Evolutionary conservation across 2,329 filamentous ascomycete species (phyloP).

Genomic region (Penicillium thymicola): DNA sequence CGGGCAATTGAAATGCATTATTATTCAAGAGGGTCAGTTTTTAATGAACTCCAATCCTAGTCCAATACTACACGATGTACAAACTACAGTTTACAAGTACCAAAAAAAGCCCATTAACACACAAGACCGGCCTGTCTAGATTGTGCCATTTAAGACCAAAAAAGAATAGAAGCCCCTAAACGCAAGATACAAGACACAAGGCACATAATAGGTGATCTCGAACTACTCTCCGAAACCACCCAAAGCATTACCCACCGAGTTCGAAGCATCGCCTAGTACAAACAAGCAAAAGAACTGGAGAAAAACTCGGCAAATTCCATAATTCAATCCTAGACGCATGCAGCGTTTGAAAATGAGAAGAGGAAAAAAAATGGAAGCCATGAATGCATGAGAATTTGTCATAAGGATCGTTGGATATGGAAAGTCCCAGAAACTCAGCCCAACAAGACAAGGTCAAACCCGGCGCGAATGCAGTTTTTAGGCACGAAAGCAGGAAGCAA

Average conservation of each 20-base stretch:
- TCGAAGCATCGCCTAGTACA: background rate
- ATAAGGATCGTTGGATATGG: conserved; percentile 40
- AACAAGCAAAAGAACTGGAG: background rate
- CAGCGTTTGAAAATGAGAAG: conserved; percentile 9
- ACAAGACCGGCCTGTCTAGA: conserved; percentile 23
- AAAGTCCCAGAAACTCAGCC: conserved; percentile 29
- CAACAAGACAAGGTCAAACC: conserved; percentile 17
- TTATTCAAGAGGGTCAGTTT: background rate
- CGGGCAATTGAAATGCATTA: conserved; percentile 2
- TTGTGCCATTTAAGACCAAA: conserved; percentile 23
- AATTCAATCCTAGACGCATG: conserved; percentile 2
- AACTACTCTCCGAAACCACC: background rate
- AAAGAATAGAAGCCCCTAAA: conserved; percentile 12
- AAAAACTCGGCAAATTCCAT: conserved; percentile 1
- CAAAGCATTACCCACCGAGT: background rate
- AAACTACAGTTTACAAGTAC: background rate
- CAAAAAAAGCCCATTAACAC: background rate
- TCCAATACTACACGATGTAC: background rate
- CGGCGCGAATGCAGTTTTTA: conserved; percentile 2
- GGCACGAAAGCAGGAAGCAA: conserved; percentile 16
- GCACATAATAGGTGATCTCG: background rate
- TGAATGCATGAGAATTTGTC: conserved; percentile 36
- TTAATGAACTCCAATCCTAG: background rate
- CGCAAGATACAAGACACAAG: background rate
- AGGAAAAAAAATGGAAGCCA: conserved; percentile 34